Conservation (phyloP, 2,329 filamentous ascomycete genomes). For the Balansia obtecta region DNA sequence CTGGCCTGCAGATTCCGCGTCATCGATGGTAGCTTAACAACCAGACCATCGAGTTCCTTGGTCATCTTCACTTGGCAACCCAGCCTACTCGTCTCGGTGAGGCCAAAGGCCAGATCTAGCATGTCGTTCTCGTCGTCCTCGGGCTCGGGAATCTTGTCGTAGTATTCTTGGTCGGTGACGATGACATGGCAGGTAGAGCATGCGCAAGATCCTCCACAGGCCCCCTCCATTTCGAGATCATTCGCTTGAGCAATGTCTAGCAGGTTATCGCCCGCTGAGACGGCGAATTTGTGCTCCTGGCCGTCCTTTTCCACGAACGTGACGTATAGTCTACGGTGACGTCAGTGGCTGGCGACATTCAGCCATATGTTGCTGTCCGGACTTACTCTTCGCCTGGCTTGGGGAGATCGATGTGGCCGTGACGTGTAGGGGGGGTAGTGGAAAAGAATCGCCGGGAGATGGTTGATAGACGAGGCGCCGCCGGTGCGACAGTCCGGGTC, state of each 20-base stretch:
- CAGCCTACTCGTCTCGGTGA: conserved; percentile 73
- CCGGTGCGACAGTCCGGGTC: neutral
- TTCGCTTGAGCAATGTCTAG: conserved; percentile 90
- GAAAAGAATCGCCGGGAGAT: conserved; percentile 44
- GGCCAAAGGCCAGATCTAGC: conserved; percentile 79
- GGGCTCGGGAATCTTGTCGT: conserved; percentile 66
- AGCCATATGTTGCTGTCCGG: neutral
- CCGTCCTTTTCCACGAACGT: conserved; percentile 93
- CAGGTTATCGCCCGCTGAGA: conserved; percentile 79
- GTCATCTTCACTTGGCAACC: conserved; percentile 90
- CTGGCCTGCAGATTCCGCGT: conserved; percentile 92
- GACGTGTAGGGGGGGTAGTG: conserved; percentile 43
- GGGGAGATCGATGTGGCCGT: conserved; percentile 73
- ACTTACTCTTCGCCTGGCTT: conserved; percentile 85
- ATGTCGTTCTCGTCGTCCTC: conserved; percentile 80
- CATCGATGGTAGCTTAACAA: conserved; percentile 80
- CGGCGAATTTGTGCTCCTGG: conserved; percentile 61
- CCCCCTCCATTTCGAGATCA: conserved; percentile 97
- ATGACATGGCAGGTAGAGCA: conserved; percentile 92
- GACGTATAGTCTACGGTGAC: conserved; percentile 55
- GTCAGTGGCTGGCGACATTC: neutral
- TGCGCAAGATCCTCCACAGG: conserved; percentile 86
- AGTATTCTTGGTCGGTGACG: conserved; percentile 59
- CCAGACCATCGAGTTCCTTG: conserved; percentile 76
- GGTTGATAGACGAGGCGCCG: neutral